phyloP scores from a whole-genome alignment of 2,329 filamentous ascomycete species.

The Diplodia sapinea region DNA sequence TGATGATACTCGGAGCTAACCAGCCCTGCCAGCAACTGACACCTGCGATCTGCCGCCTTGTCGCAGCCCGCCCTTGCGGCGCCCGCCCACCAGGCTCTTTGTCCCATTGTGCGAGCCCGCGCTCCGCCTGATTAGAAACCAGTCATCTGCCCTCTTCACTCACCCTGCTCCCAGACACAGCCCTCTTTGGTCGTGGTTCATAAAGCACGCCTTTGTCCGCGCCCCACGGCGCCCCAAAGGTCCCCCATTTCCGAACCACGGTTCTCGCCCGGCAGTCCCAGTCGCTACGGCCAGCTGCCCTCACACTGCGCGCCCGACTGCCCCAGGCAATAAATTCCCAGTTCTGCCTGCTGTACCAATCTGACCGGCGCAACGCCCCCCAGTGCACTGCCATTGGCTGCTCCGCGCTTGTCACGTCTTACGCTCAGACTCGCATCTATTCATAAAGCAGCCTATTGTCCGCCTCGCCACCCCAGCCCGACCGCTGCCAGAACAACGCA shows the following conservation, averaged over 20 bases:
- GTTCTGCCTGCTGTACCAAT: conserved; percentile 26
- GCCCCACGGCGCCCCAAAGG: conserved; percentile 8
- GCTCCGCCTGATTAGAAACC: conserved; percentile 31
- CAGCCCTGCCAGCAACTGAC: conserved; percentile 31
- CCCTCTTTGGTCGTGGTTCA: conserved; percentile 25
- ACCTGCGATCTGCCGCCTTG: conserved; percentile 32
- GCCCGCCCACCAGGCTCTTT: conserved; percentile 29
- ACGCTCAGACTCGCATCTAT: conserved; percentile 31
- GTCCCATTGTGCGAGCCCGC: conserved; percentile 31
- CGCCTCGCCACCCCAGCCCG: conserved; percentile 31
- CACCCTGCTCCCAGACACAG: conserved; percentile 25
- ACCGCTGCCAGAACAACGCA: conserved; percentile 31
- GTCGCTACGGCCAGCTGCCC: not conserved
- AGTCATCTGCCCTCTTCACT: conserved; percentile 30
- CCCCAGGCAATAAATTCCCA: conserved; percentile 16
- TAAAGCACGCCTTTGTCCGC: conserved; percentile 31
- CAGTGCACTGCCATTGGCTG: conserved; percentile 30
- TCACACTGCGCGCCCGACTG: conserved; percentile 15
- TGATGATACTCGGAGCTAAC: conserved; percentile 31
- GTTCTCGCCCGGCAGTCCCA: conserved; percentile 10
- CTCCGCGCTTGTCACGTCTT: conserved; percentile 26
- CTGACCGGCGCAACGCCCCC: conserved; percentile 28
- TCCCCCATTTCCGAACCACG: conserved; percentile 13
- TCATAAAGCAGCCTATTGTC: conserved; percentile 30
- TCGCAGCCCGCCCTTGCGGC: conserved; percentile 31